Evolutionary conservation across 1,139 yeast genomes (phyloP).

Genomic region (Candida dubliniensis): DNA sequence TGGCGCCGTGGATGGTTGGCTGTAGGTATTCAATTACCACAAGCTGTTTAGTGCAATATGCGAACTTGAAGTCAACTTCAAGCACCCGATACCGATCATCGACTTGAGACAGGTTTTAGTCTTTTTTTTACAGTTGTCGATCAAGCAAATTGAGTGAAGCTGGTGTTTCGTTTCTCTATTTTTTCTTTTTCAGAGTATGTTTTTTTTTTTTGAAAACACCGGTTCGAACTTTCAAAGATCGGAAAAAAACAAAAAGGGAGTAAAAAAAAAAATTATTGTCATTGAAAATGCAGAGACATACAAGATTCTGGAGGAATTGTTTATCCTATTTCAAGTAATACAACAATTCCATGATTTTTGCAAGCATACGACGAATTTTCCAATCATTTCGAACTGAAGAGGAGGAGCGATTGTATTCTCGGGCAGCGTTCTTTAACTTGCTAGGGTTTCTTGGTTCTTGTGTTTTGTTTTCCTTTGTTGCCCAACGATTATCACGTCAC

Average conservation of each 20-base stretch:
- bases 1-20: slow-evolving; percentile 75
- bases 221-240: slow-evolving; percentile 11
- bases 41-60: slow-evolving; percentile 75
- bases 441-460: slow-evolving; percentile 81
- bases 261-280: neutral
- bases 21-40: slow-evolving; percentile 5
- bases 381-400: slow-evolving; percentile 84
- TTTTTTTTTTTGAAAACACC: slow-evolving; percentile 2
- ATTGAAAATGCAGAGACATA: neutral
- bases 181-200: neutral
- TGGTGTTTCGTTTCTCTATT: neutral
- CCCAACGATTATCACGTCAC: slow-evolving; percentile 57
- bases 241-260: slow-evolving; percentile 2
- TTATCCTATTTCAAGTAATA: neutral
- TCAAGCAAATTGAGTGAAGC: no score
- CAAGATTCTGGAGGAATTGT: no score
- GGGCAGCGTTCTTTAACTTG: slow-evolving; percentile 79
- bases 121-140: slow-evolving; percentile 15
- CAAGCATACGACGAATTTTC: slow-evolving; percentile 72
- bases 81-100: slow-evolving; percentile 85
- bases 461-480: slow-evolving; percentile 75
- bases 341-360: slow-evolving; percentile 46
- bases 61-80: slow-evolving; percentile 43
- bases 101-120: slow-evolving; percentile 44
- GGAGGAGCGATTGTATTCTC: slow-evolving; percentile 74